A percentile compares a stretch with the other conserved stretches of the same genome.
Evolutionary conservation across 495 filamentous ascomycete genomes (phyloP).

Genomic region (Neurospora africana): DNA sequence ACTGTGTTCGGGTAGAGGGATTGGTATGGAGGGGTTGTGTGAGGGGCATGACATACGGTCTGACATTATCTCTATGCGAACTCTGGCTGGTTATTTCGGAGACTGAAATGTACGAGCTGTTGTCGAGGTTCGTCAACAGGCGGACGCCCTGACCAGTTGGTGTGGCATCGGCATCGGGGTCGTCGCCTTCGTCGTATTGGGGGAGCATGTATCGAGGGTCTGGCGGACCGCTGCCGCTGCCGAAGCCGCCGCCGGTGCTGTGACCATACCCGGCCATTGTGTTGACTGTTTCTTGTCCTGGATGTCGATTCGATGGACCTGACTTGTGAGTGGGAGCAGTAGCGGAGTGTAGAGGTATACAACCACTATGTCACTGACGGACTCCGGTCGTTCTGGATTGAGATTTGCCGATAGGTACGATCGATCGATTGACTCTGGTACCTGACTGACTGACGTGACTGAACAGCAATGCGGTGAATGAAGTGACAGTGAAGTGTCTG

Average conservation of each 20-base stretch:
- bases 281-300: not conserved
- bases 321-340: not conserved
- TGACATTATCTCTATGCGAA: not conserved
- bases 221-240: slow-evolving; percentile 13
- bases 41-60: slow-evolving; percentile 35
- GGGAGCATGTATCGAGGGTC: slow-evolving; percentile 35
- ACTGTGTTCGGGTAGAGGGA: not conserved
- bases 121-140: slow-evolving; percentile 29
- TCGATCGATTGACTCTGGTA: slow-evolving; percentile 14
- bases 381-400: not conserved
- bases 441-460: slow-evolving; percentile 5
- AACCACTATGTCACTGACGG: slow-evolving; percentile 1
- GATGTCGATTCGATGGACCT: not conserved
- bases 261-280: not conserved
- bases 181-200: slow-evolving; percentile 37
- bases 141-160: slow-evolving; percentile 29
- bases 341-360: not conserved
- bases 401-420: slow-evolving; percentile 10
- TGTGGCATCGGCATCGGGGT: slow-evolving; percentile 25
- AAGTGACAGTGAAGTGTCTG: not conserved
- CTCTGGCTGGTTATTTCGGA: not conserved
- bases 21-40: not conserved
- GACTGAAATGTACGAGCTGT: not conserved
- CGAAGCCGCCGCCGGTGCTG: not conserved
- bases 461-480: not conserved